Conservation (phyloP, 768 basidiomycete species). For the Myochromella boudieri region DNA sequence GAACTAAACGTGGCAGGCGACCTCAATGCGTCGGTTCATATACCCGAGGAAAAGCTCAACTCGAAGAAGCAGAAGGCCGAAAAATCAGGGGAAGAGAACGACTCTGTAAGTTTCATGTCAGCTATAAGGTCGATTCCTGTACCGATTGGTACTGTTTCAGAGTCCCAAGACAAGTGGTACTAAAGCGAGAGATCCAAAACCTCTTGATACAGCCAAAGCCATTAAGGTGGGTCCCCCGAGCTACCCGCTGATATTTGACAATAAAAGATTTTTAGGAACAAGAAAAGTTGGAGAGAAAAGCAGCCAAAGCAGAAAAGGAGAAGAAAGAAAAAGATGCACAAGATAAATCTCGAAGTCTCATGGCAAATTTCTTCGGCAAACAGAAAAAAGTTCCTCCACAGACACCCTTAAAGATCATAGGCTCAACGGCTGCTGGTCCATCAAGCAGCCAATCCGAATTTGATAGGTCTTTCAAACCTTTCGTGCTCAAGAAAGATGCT, state of each 20-base stretch:
- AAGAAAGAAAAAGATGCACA: constrained; percentile 70
- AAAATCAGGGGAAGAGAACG: constrained; percentile 38
- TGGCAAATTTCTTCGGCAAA: constrained; percentile 81
- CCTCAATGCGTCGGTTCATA: constrained; percentile 21
- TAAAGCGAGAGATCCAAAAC: constrained; percentile 46
- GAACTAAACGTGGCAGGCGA: constrained; percentile 25
- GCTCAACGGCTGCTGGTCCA: constrained; percentile 33
- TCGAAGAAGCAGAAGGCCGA: constrained; percentile 32
- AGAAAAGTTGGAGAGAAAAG: constrained; percentile 65
- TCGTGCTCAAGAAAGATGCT: constrained; percentile 73
- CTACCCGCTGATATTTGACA: not conserved
- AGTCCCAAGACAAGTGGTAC: constrained; percentile 12
- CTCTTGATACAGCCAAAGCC: constrained; percentile 53
- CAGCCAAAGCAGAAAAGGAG: constrained; percentile 68
- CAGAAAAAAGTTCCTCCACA: constrained; percentile 36
- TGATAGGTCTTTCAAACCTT: constrained; percentile 74
- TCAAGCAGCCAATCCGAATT: constrained; percentile 59
- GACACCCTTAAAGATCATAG: constrained; percentile 22
- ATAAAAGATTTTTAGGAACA: constrained; percentile 51
- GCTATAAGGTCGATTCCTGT: not conserved
- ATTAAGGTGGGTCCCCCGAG: constrained; percentile 43
- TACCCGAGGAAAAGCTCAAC: constrained; percentile 23
- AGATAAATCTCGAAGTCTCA: constrained; percentile 69
- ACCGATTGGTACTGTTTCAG: not conserved
- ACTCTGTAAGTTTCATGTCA: constrained; percentile 30